Evolutionary conservation across 2,329 filamentous ascomycete genomes (phyloP), one percentile per base, ranked within the genome.

Genomic region (Salinomyces thailandicus): DNA sequence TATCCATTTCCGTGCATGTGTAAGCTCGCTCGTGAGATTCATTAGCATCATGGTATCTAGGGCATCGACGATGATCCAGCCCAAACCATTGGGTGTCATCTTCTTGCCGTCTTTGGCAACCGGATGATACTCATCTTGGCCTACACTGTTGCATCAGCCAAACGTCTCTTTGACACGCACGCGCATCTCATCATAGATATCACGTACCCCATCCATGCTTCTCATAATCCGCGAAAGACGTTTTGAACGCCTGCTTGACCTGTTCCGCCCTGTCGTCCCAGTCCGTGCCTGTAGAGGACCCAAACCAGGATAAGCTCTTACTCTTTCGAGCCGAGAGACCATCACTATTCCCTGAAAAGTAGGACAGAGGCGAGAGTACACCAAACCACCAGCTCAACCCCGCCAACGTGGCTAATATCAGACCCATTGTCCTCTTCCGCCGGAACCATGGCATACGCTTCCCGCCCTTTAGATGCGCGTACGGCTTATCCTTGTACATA

Each of bases 401-500:
- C 5, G 65, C 60, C 35, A 85, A 51, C 14, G 80, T 46, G 6
- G 73, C 59, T 20, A 83, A 46, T 5, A 69, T 61, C 16, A 73
- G 44, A 29, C 73, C 68, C 15, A 78, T 47, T 18, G 75, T 61
- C 41, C 81, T 68, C 64, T 81, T 84, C 51, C 73, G 72, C 58
- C 72, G 14, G 64, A 75, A 79, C 49, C 75, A 62, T 20, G 75
- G 69, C 35, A 69, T 68, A 43, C 69, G 67, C 44, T 69, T 67
- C 50, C 74, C 73, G 15, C 52, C 12, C 74, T 75, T 20, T 70
- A 64, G 69, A 51, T 83, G 79, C 34, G 71, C 72, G 57, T 84
- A 91, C n/a, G 91, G 91, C 61, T 98, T 98, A 64, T 98, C 91
- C 64, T 98, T 98, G 68, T 98, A 98, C 82, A 96, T 87, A 31